Evolutionary conservation across 164 flowering plant genomes (phyloP), one percentile per base, ranked within the genome.

Genomic region (Nymphaea colorata): DNA sequence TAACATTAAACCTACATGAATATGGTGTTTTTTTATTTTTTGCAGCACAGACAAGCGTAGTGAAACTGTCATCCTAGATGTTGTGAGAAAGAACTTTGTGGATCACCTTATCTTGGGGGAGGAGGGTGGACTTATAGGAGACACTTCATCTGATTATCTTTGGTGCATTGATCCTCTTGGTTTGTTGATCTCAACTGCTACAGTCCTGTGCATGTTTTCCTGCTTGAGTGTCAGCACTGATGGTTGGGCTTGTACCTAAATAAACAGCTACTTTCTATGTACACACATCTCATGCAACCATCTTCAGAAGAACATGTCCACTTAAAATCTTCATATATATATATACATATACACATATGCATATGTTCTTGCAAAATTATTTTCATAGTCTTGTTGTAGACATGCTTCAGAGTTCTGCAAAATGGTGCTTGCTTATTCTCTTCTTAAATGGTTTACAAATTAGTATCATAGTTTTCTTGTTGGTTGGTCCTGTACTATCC

Each of bases 121-220:
- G 79, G 98, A 93, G 76, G 98, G 98, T 70, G 98, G 98, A 67
- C 18, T 93, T 70, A 93, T 89, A 66, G 98, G 96, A 64, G 87
- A 93, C 68, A 51, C 89, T 4, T 82, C 89, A 64, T 93, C 97
- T 47, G 91, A 91, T 74, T 91, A 91, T 79, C 89, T 93, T 25
- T 93, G 97, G 96, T 93, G 98, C 82, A 93, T 93, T 70, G 97
- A 93, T 78, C 98, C 98, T 55, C 79, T 93, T 78, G 98, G 98
- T 93, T 68, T 77, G 84, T 59, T 41, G 59, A 65, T 71, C 51
- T 60, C 62, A 15, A 7, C 51, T 43, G 44, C 14, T 42, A 61
- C 42, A 14, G 62, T 53, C 41, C 6, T 5, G n/a, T 59, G 10
- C 6, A 47, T 43, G n/a, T 47, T 67, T 53, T 42, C 51, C 5